These are phyloP conservation scores for Endocarpon pusillum DNA, from an alignment of 495 filamentous ascomycete species.

Conservation along the genomic window DNA sequence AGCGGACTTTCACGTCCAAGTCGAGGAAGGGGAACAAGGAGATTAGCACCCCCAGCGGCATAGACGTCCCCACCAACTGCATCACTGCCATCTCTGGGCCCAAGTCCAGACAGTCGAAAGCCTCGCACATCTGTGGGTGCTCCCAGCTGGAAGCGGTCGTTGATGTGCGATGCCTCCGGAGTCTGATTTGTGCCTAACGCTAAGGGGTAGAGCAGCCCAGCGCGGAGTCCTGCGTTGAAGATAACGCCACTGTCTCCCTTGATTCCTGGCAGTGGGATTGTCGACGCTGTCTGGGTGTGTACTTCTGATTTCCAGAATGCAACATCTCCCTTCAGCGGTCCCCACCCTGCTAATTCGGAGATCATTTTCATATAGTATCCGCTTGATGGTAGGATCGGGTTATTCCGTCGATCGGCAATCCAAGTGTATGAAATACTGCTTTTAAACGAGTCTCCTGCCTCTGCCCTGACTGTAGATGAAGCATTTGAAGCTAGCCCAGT, in stretches of 20 bases:
- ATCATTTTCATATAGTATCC: slow-evolving; percentile 63
- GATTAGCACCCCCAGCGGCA: slow-evolving; percentile 66
- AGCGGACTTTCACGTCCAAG: slow-evolving; percentile 67
- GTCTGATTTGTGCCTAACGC: slow-evolving; percentile 31
- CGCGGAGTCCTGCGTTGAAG: slow-evolving; percentile 45
- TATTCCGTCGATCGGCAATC: slow-evolving; percentile 61
- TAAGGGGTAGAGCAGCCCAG: slow-evolving; percentile 46
- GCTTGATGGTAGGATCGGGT: slow-evolving; percentile 59
- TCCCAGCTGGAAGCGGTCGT: slow-evolving; percentile 88
- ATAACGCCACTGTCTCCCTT: slow-evolving; percentile 56
- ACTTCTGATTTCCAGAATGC: slow-evolving; percentile 76
- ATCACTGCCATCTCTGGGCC: slow-evolving; percentile 70
- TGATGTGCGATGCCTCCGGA: slow-evolving; percentile 55
- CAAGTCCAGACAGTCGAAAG: slow-evolving; percentile 76
- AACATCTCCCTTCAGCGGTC: slow-evolving; percentile 72
- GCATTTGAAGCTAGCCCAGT: slow-evolving; percentile 58
- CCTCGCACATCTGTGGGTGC: slow-evolving; percentile 89
- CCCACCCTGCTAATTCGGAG: slow-evolving; percentile 75
- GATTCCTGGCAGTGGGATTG: slow-evolving; percentile 50
- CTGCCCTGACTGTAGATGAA: slow-evolving; percentile 59
- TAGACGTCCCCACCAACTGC: slow-evolving; percentile 84
- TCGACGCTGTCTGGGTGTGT: slow-evolving; percentile 56
- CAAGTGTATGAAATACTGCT: slow-evolving; percentile 69
- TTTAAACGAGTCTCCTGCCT: slow-evolving; percentile 86
- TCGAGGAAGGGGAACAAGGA: slow-evolving; percentile 69